A percentile compares a stretch with the other conserved stretches of the same genome.
Evolutionary conservation across 805 yeast genomes (phyloP).

Genomic region (Zygosaccharomyces kombuchaensis): DNA sequence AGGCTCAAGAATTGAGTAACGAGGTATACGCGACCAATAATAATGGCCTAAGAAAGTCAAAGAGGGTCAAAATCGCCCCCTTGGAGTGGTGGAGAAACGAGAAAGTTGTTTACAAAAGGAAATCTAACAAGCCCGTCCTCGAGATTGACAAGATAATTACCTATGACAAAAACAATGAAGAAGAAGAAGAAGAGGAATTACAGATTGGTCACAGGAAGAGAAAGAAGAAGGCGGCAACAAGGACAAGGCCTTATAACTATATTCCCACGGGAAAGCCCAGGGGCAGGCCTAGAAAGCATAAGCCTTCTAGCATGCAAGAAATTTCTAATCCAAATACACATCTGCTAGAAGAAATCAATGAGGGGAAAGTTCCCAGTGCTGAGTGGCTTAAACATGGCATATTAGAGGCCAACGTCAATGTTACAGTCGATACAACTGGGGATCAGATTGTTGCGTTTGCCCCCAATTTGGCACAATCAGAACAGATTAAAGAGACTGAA

Average conservation of each 20-base stretch:
- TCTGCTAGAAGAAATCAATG: slow-evolving; percentile 22
- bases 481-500: slow-evolving; percentile 37
- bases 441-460: slow-evolving; percentile 55
- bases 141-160: slow-evolving; percentile 58
- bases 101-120: slow-evolving; percentile 53
- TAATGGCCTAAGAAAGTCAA: slow-evolving; percentile 54
- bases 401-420: slow-evolving; percentile 29
- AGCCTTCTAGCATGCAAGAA: slow-evolving; percentile 6
- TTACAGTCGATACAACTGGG: slow-evolving; percentile 19
- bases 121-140: slow-evolving; percentile 42
- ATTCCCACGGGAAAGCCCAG: slow-evolving; percentile 25
- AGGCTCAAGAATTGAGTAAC: slow-evolving; percentile 18
- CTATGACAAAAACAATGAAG: slow-evolving; percentile 26
- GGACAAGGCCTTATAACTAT: slow-evolving; percentile 24
- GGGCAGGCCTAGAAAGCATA: slow-evolving; percentile 29
- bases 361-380: slow-evolving; percentile 22
- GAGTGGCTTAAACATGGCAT: slow-evolving; percentile 32
- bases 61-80: slow-evolving; percentile 62
- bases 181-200: slow-evolving; percentile 26
- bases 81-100: slow-evolving; percentile 85
- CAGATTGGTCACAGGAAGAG: slow-evolving; percentile 7
- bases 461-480: slow-evolving; percentile 48
- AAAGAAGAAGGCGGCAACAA: slow-evolving; percentile 11
- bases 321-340: slow-evolving; percentile 18
- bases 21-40: slow-evolving; percentile 19